Conservation (phyloP, 495 filamentous ascomycete genomes). For the Paragyromitra xinjiangensis region DNA sequence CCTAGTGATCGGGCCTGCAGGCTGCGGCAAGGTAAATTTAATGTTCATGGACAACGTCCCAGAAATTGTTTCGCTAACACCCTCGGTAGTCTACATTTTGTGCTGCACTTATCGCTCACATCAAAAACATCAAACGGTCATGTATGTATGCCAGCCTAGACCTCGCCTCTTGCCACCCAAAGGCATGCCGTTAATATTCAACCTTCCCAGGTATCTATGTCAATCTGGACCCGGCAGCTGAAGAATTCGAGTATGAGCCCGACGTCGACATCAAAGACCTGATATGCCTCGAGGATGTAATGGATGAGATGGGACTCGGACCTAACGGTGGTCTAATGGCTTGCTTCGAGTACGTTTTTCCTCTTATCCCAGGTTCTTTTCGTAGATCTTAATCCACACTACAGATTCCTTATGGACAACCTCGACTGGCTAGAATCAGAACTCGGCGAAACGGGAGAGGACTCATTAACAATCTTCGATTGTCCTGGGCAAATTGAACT, state of each 20-base stretch:
- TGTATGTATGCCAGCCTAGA: conserved; percentile 59
- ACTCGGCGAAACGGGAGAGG: conserved; percentile 86
- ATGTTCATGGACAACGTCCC: conserved; percentile 7
- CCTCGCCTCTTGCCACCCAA: not conserved
- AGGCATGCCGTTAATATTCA: not conserved
- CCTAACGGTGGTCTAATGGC: conserved; percentile 97
- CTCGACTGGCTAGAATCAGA: conserved; percentile 91
- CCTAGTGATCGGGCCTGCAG: conserved; percentile 93
- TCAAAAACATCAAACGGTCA: conserved; percentile 85
- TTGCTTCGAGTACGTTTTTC: conserved; percentile 78
- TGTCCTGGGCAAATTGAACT: conserved; percentile 99
- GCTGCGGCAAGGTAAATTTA: conserved; percentile 77
- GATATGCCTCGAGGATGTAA: conserved; percentile 95
- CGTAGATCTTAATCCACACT: conserved; percentile 12
- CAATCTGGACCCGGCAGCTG: conserved; percentile 96
- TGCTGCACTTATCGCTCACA: conserved; percentile 88
- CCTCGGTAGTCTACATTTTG: conserved; percentile 83
- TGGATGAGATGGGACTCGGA: conserved; percentile 93
- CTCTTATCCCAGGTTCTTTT: not conserved
- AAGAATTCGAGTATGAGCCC: conserved; percentile 87
- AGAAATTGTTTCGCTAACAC: conserved; percentile 19
- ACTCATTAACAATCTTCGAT: conserved; percentile 96
- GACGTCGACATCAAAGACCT: conserved; percentile 97
- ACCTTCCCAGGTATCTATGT: conserved; percentile 75
- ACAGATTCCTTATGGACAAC: conserved; percentile 84